Conservation (phyloP, 495 filamentous ascomycete genomes). For the Penicillium roqueforti region DNA sequence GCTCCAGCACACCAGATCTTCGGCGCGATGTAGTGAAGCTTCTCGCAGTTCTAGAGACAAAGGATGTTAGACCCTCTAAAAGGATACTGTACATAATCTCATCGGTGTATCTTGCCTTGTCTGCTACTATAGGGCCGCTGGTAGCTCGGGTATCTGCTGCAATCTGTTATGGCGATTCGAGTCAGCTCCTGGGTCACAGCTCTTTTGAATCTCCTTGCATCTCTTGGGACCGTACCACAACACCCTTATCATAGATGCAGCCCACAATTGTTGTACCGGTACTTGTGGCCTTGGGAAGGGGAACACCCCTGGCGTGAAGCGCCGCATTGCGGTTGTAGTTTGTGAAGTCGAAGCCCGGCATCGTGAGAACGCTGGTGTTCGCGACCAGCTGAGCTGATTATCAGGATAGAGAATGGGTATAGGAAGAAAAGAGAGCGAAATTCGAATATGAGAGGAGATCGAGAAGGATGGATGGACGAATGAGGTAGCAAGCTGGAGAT, state of each 20-base stretch:
- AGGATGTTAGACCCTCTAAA: not conserved
- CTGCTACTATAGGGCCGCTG: conserved; percentile 94
- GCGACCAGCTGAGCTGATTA: conserved; percentile 6
- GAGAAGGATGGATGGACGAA: conserved; percentile 15
- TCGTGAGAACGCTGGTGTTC: conserved; percentile 45
- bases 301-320: conserved; percentile 87
- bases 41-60: conserved; percentile 85
- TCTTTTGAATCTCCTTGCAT: not conserved
- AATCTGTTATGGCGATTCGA: conserved; percentile 52
- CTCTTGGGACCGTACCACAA: conserved; percentile 61
- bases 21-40: conserved; percentile 97
- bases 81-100: too few species aligned
- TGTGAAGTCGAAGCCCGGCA: conserved; percentile 99
- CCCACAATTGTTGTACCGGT: conserved; percentile 99
- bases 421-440: not conserved
- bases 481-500: conserved; percentile 22
- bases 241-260: conserved; percentile 93
- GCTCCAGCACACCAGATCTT: conserved; percentile 99
- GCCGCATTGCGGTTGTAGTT: conserved; percentile 98
- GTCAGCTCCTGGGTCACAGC: conserved; percentile 13
- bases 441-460: conserved; percentile 5
- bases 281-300: conserved; percentile 94
- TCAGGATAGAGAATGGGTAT: not conserved
- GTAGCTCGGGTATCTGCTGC: conserved; percentile 98
- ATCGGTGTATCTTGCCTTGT: conserved; percentile 62